Evolutionary conservation across 164 flowering plant species (phyloP), one percentile per base, ranked within the genome.

Genomic region (Santalum album): DNA sequence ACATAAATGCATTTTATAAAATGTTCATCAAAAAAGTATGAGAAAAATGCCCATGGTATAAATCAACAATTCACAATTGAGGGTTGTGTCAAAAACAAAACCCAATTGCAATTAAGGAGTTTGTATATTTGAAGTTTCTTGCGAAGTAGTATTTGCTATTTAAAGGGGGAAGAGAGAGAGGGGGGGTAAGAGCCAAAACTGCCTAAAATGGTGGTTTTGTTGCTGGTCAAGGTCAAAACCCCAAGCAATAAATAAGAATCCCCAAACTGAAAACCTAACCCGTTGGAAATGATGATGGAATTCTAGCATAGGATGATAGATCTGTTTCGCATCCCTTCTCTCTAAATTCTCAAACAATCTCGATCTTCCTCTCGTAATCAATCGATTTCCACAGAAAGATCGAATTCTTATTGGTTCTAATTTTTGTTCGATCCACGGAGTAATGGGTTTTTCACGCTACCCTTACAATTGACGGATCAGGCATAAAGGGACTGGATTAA

Each of bases 121-220:
- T 32, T 32, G 36, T 32, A 6, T 0, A 6, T 32, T 6, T 7
- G 36, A 32, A 12, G 7, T 6, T 7, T 32, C 12, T 32, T 32
- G 36, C 0, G 36, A 32, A 21, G 46, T 1, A 18, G 9, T 5
- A 18, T 43, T 43, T 43, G 4, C 55, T 71, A 9, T 49, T 49
- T 32, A 18, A 29, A 63, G 62, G 57, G 49, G 51, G 47, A 38
- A 18, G 24, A 42, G 19, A 58, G 75, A 53, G 36, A 20, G 78
- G 77, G 83, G 39, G n/a, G n/a, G n/a, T n/a, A n/a, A n/a, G n/a
- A n/a, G n/a, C n/a, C 60, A 80, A 73, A 69, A 67, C 52, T 72
- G 90, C 81, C 90, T 74, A 65, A 68, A 77, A 73, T 63, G 54
- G 54, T 11, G 65, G 86, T 86, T 69, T 74, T 64, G 79, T 72